Conservation (phyloP, 192 early-diverging fungal species). For the Dimargaris xerosporica region DNA sequence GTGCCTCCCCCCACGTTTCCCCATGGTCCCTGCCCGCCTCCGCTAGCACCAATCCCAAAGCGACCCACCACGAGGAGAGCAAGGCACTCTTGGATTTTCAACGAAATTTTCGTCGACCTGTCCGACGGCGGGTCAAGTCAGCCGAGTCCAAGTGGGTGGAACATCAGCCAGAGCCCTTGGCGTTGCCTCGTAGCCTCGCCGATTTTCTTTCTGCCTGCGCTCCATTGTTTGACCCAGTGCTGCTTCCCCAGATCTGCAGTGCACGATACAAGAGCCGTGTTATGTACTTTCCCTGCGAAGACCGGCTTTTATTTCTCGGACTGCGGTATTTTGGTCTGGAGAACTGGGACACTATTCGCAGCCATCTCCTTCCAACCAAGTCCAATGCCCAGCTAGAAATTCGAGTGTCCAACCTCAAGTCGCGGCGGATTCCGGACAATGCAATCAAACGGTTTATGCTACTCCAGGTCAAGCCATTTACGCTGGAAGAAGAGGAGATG, state of each 20-base stretch:
- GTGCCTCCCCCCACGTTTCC: not conserved
- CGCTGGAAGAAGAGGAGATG: slow-evolving; percentile 31
- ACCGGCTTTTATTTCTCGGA: slow-evolving; percentile 24
- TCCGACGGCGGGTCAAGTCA: not conserved
- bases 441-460: slow-evolving; percentile 30
- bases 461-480: slow-evolving; percentile 27
- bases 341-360: slow-evolving; percentile 26
- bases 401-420: slow-evolving; percentile 28
- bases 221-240: not conserved
- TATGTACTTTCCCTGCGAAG: slow-evolving; percentile 27
- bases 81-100: not conserved
- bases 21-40: not conserved
- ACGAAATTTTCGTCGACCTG: not conserved
- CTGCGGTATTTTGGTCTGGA: slow-evolving; percentile 31
- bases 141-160: not conserved
- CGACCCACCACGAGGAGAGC: not conserved
- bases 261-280: slow-evolving; percentile 33
- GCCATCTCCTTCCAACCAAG: slow-evolving; percentile 32
- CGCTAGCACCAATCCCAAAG: not conserved
- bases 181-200: not conserved
- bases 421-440: slow-evolving; percentile 21
- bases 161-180: not conserved
- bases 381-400: slow-evolving; percentile 32
- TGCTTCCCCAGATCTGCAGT: slow-evolving; percentile 22
- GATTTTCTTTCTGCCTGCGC: not conserved